phyloP scores from a whole-genome alignment of 352 stramenopile genomes.

The Globisporangium nagaii region DNA sequence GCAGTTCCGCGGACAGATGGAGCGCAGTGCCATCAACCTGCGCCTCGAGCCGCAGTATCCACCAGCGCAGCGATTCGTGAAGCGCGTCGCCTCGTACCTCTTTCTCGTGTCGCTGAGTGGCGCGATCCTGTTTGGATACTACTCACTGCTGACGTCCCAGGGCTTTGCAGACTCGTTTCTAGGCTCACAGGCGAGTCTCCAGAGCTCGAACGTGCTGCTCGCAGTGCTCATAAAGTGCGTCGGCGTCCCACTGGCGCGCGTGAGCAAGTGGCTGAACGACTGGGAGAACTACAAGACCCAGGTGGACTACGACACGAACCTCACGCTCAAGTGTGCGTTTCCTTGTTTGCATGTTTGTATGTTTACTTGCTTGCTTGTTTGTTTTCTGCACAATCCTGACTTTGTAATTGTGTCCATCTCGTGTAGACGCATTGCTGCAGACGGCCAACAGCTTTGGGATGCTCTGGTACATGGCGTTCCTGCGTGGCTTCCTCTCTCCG shows the following conservation, averaged over 20 bases:
- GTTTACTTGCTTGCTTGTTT: not conserved
- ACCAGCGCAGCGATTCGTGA: slow-evolving; percentile 18
- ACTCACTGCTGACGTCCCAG: slow-evolving; percentile 28
- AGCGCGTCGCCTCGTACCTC: slow-evolving; percentile 19
- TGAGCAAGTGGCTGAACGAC: slow-evolving; percentile 35
- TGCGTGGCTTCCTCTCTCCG: slow-evolving; percentile 23
- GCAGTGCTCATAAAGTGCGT: slow-evolving; percentile 37
- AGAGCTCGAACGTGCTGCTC: slow-evolving; percentile 27
- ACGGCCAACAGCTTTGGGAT: slow-evolving; percentile 56
- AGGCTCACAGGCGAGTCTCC: slow-evolving; percentile 15
- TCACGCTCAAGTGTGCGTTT: slow-evolving; percentile 72
- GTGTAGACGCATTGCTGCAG: slow-evolving; percentile 53
- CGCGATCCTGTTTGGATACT: slow-evolving; percentile 22
- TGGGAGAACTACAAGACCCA: slow-evolving; percentile 78
- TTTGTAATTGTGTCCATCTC: too few species aligned
- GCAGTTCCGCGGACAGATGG: slow-evolving; percentile 51
- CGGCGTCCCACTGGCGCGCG: slow-evolving; percentile 14
- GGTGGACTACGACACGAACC: slow-evolving; percentile 53
- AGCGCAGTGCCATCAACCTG: slow-evolving; percentile 47
- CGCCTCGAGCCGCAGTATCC: slow-evolving; percentile 47
- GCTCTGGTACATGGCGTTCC: slow-evolving; percentile 51
- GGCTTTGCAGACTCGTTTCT: slow-evolving; percentile 18
- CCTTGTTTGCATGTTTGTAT: not conserved
- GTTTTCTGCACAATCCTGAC: slow-evolving; percentile 5
- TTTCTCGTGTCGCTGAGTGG: slow-evolving; percentile 21